Evolutionary conservation across 2,329 filamentous ascomycete species (phyloP).

Genomic region (Fusarium xylarioides): DNA sequence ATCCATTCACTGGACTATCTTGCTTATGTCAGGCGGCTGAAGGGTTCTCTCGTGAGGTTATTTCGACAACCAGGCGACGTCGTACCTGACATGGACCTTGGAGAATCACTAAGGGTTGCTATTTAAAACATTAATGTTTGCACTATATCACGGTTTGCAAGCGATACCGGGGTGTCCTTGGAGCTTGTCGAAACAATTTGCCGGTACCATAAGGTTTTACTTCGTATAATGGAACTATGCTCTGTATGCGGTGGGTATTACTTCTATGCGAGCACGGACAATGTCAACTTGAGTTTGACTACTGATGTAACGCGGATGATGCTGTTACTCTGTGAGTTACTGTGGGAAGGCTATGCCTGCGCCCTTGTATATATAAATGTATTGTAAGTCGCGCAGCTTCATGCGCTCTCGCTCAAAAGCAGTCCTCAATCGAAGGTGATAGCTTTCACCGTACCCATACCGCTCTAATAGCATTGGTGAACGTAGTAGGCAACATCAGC

Average conservation of each 20-base stretch:
- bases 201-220: constrained; percentile 5
- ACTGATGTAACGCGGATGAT: neutral
- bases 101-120: neutral
- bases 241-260: neutral
- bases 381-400: constrained; percentile 2
- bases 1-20: neutral
- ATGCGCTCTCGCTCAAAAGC: neutral
- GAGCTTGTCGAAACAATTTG: constrained; percentile 19
- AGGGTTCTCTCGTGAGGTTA: neutral
- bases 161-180: neutral
- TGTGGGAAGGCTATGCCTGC: neutral
- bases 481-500: neutral
- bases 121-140: constrained; percentile 3
- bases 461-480: neutral
- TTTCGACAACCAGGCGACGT: neutral
- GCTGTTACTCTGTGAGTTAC: neutral
- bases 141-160: neutral
- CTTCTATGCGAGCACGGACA: constrained; percentile 8
- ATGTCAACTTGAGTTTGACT: neutral
- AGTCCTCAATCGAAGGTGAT: neutral
- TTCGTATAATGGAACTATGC: neutral
- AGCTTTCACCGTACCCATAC: neutral
- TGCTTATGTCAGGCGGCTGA: neutral
- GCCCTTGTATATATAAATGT: constrained; percentile 1
- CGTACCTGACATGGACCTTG: neutral